A percentile compares a stretch with the other conserved stretches of the same genome.
Conservation (phyloP, 2,329 filamentous ascomycete genomes). For the Knoxdaviesia capensis region DNA sequence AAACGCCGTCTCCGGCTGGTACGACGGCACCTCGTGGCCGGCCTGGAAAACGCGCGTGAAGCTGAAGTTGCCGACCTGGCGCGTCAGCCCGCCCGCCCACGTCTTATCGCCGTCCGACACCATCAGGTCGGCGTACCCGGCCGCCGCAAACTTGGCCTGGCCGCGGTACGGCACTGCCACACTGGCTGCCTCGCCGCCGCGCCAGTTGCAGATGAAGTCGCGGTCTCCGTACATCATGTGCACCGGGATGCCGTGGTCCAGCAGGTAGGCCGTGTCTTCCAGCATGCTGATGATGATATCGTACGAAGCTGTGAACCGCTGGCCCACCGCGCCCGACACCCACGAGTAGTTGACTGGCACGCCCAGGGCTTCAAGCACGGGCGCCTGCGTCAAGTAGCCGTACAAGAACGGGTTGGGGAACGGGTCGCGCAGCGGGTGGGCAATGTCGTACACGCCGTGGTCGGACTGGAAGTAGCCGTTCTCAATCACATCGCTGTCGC, state of each 20-base stretch:
- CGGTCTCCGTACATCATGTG: constrained; percentile 50
- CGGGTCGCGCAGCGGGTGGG: constrained; percentile 32
- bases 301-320: constrained; percentile 42
- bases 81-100: constrained; percentile 51
- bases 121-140: constrained; percentile 54
- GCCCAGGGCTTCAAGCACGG: constrained; percentile 38
- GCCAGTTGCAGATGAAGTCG: constrained; percentile 45
- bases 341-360: constrained; percentile 38
- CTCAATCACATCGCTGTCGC: constrained; percentile 34
- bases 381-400: constrained; percentile 42
- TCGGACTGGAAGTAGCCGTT: constrained; percentile 32
- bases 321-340: constrained; percentile 23
- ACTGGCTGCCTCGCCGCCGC: constrained; percentile 57
- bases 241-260: constrained; percentile 43
- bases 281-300: constrained; percentile 25
- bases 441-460: constrained; percentile 40
- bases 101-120: constrained; percentile 31
- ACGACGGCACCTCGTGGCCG: constrained; percentile 40
- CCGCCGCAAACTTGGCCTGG: constrained; percentile 24
- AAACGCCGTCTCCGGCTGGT: constrained; percentile 39
- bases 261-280: constrained; percentile 16
- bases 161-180: constrained; percentile 34
- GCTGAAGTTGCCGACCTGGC: constrained; percentile 57
- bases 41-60: constrained; percentile 48
- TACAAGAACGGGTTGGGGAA: constrained; percentile 41